Evolutionary conservation across 2,329 filamentous ascomycete genomes (phyloP).

Genomic region (Trichoderma lentiforme): DNA sequence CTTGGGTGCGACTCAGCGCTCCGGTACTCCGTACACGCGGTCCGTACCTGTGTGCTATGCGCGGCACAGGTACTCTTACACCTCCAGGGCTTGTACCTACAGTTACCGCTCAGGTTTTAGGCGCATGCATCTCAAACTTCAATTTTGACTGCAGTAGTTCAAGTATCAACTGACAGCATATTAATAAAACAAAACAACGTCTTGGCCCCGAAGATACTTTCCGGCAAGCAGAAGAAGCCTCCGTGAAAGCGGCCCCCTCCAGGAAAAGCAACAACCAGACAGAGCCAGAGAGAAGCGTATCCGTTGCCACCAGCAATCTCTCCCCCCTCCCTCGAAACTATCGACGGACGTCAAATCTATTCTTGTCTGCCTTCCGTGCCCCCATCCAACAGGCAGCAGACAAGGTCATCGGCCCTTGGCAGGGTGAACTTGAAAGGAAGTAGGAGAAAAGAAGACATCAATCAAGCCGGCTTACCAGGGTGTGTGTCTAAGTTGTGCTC

Average conservation of each 20-base stretch:
- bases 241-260: not conserved
- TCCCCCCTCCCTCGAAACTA: not conserved
- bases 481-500: constrained; percentile 6
- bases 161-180: not conserved
- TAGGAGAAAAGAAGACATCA: not conserved
- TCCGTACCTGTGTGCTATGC: not conserved
- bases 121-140: not conserved
- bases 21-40: not conserved
- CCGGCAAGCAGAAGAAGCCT: not conserved
- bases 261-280: not conserved
- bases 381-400: not conserved
- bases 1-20: not conserved
- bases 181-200: not conserved
- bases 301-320: not conserved
- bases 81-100: not conserved
- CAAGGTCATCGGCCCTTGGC: not conserved
- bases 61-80: not conserved
- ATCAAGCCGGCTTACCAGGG: constrained; percentile 8
- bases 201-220: not conserved
- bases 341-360: constrained; percentile 5
- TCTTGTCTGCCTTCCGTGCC: not conserved
- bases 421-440: not conserved
- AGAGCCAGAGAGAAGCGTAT: not conserved
- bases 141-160: not conserved
- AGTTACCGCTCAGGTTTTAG: not conserved